Base-by-base conservation (phyloP, 495 filamentous ascomycete species). In the Lophiotrema nucula region DNA sequence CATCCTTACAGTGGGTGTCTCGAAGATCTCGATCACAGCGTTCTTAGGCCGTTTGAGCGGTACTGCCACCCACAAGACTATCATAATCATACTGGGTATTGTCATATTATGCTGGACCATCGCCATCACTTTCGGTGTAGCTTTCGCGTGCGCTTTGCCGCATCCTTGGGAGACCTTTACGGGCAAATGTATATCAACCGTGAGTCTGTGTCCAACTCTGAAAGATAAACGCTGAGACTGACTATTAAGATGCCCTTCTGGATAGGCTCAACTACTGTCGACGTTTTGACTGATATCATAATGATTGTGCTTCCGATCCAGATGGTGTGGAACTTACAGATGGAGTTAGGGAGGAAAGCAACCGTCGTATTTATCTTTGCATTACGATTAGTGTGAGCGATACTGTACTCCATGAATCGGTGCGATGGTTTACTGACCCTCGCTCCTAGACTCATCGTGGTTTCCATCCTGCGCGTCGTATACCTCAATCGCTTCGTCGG, bases 261-360 rank as follows among this genome's bases (percentile, higher is more conserved):
- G 47, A 8, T 53, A 16, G 2, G 21, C n/a, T 37, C 39, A 15
- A 33, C 35, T 3, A 19, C 37, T 26, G 22, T 60, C 3, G 56
- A 60, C 41, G 23, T 60, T 6, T 10, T 46, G n/a, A 53, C 39
- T 23, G 56, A 60, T 27, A 3, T 60, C 10, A 26, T 26, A 11
- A 53, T 60, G 27, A 53, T 60, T 23, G n/a, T 49, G 16, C 4
- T 60, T 1, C 56, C 56, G 35, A 39, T 60, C 3, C 37, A 53
- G 18, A 53, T 53, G 23, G 39, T 60, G 11, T 53, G 37, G 38
- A 35, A 22, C 19, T 26, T 60, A 1, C 47, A 60, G 26, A 28
- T 60, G 26, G 15, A 13, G 15, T 5, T 6, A 1, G 18, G 41
- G 1, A 53, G 47, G 16, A 60, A 60, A 33, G 39, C 22, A 5